These are phyloP conservation scores for Macrocystidia cucumis DNA, from an alignment of 1,284 basidiomycete genomes.

Conservation along the genomic window DNA sequence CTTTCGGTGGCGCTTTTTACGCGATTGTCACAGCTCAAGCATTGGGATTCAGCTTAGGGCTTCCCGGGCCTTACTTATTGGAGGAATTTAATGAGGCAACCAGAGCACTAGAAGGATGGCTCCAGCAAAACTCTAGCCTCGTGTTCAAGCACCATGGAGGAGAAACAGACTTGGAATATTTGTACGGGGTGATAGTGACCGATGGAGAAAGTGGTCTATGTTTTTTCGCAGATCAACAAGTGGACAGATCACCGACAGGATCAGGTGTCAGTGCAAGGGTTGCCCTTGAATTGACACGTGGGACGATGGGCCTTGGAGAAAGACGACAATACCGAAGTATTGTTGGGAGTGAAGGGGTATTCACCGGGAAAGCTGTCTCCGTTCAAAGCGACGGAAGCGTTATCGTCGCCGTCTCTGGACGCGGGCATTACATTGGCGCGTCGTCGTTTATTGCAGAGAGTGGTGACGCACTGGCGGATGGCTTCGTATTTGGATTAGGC, in stretches of 20 bases:
- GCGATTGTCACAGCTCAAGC: conserved; percentile 24
- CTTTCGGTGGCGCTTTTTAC: conserved; percentile 37
- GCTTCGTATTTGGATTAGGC: neutral
- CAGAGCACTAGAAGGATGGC: conserved; percentile 15
- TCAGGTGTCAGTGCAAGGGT: conserved; percentile 33
- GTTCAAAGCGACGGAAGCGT: neutral
- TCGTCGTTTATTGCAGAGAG: conserved; percentile 6
- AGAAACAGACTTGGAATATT: conserved; percentile 24
- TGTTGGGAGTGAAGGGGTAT: neutral
- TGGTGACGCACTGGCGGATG: neutral
- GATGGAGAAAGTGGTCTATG: conserved; percentile 26
- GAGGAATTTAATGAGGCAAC: conserved; percentile 17
- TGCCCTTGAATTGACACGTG: conserved; percentile 23
- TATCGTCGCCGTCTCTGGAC: neutral
- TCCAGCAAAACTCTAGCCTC: conserved; percentile 15
- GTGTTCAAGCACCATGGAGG: conserved; percentile 25
- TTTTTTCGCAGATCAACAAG: conserved; percentile 33
- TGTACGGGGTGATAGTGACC: conserved; percentile 31
- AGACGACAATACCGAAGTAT: neutral
- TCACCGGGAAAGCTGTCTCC: neutral
- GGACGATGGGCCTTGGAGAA: conserved; percentile 1
- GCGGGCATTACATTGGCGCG: conserved; percentile 11
- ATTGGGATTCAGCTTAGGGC: conserved; percentile 22
- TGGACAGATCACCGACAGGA: conserved; percentile 36
- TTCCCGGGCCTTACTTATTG: conserved; percentile 14